Conservation (phyloP, 768 basidiomycete genomes). For the Termitomyces sp. region DNA sequence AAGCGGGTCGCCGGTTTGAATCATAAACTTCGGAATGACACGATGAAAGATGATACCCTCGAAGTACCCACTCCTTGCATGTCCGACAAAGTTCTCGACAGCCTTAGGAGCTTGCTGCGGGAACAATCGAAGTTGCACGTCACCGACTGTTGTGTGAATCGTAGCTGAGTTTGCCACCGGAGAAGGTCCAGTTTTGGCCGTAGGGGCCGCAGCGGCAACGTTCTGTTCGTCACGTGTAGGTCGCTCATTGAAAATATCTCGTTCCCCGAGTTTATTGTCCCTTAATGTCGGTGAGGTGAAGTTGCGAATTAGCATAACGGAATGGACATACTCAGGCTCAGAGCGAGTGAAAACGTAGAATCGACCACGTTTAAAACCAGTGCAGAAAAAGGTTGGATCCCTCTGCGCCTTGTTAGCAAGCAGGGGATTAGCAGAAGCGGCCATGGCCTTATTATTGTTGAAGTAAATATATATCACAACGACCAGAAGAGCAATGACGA, state of each 20-base stretch:
- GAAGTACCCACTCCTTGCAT: slow-evolving; percentile 84
- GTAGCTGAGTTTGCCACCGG: slow-evolving; percentile 75
- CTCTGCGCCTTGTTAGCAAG: slow-evolving; percentile 78
- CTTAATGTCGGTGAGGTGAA: slow-evolving; percentile 30
- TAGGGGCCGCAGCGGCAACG: slow-evolving; percentile 61
- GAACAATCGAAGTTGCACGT: slow-evolving; percentile 86
- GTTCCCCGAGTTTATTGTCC: slow-evolving; percentile 81
- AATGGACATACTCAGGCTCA: slow-evolving; percentile 74
- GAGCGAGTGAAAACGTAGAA: slow-evolving; percentile 94
- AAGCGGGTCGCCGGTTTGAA: slow-evolving; percentile 94
- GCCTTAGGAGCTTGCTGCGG: slow-evolving; percentile 91
- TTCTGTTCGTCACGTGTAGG: slow-evolving; percentile 96
- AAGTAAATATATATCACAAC: neutral
- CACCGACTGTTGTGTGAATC: slow-evolving; percentile 94
- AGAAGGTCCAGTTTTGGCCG: slow-evolving; percentile 51
- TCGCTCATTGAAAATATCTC: slow-evolving; percentile 97
- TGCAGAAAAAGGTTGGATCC: slow-evolving; percentile 91
- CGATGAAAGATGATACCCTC: slow-evolving; percentile 95
- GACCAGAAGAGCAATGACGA: slow-evolving; percentile 19
- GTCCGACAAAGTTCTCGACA: slow-evolving; percentile 97
- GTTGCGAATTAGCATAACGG: neutral
- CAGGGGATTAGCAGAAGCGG: slow-evolving; percentile 92
- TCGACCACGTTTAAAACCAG: slow-evolving; percentile 86
- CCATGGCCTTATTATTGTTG: slow-evolving; percentile 65
- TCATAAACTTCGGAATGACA: slow-evolving; percentile 98